Evolutionary conservation across 139 green algal species (phyloP), one percentile per base, ranked within the genome.

Genomic region (Micractinium conductrix): DNA sequence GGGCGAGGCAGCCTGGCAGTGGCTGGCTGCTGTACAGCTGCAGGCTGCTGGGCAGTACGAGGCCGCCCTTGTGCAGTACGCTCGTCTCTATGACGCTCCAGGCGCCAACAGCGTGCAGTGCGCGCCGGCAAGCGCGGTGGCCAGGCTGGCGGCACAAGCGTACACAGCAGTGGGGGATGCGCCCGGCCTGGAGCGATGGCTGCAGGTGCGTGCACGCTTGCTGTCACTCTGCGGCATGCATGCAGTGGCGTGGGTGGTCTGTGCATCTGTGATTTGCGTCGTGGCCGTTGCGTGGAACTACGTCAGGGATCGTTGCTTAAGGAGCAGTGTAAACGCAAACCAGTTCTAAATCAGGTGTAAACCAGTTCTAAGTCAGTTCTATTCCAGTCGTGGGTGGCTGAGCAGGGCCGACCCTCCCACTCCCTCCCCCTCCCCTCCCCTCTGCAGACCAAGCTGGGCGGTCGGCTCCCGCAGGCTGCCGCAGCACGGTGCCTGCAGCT

Each of bases 91-190:
- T 42, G 24, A 24, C 62, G 42, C 22, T 75, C 0, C 6, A 33
- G 42, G 42, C 38, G 24, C 42, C 33, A 6, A 45, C 38, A 55
- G 68, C 50, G 33, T 68, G 82, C 82, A 71, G 74, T 79, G 45
- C 37, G 62, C 35, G 45, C 62, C 62, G 4, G 40, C 38, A 0
- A 24, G 28, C n/a, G 21, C 43, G 0, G 30, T 83, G 30, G 78
- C 62, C 10, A 62, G n/a, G 5, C 75, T 88, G 50, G 37, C n/a
- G 22, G 85, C 78, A 10, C 81, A 92, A 1, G 92, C 89, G 35
- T 95, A 95, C n/a, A 88, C 91, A 0, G 85, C 86, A 0, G 48
- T 95, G 35, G 79, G 79, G 0, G 91, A 96, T 81, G 94, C 91
- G 86, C 45, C 80, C 2, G 90, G 89, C 0, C 74, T 95, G 58